Base-by-base conservation (phyloP, 2,329 filamentous ascomycete species). In the Daldinia sp. region DNA sequence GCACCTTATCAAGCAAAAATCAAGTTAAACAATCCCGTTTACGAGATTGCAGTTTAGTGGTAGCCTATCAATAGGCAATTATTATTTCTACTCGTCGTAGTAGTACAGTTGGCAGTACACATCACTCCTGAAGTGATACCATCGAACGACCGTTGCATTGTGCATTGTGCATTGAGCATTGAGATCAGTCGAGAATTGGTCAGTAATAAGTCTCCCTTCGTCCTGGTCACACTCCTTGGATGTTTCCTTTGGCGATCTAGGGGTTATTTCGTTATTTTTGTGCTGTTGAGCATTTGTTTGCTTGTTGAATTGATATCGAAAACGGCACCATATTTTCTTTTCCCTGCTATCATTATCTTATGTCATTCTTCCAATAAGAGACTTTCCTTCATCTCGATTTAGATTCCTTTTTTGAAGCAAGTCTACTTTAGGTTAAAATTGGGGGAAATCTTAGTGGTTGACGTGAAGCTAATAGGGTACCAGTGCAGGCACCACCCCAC, bases 391-490 rank as follows among this genome's bases (percentile, higher is more conserved):
- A 66, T 66, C 57, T 65, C 62, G 37, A 55, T 64, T 55, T 64
- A 50, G 53, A 63, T 64, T 61, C 39, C 62, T 56, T 60, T 60
- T 65, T 65, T 50, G 35, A 60, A 51, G 65, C 55, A 46, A 46
- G n/a, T 41, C 59, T 60, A n/a, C 48, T 67, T 69, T 64, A 54
- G 65, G 70, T 50, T 68, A 68, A 68, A 66, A 69, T 67, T 71
- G 60, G 54, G 59, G 61, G 68, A 60, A 63, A 58, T 65, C 51
- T 67, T 54, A 44, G 54, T 60, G 37, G 54, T 63, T 65, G 51
- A 65, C 23, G 53, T 54, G 53, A 63, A 63, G 50, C 69, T 71
- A 71, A 71, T 66, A 61, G 62, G 66, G 69, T 68, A 69, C 63
- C 66, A 62, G 69, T 62, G 58, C 69, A 71, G 69, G 60, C 66